Evolutionary conservation across 805 yeast species (phyloP), one percentile per base, ranked within the genome.

Genomic region (Yamadazyma paraphyllophila): DNA sequence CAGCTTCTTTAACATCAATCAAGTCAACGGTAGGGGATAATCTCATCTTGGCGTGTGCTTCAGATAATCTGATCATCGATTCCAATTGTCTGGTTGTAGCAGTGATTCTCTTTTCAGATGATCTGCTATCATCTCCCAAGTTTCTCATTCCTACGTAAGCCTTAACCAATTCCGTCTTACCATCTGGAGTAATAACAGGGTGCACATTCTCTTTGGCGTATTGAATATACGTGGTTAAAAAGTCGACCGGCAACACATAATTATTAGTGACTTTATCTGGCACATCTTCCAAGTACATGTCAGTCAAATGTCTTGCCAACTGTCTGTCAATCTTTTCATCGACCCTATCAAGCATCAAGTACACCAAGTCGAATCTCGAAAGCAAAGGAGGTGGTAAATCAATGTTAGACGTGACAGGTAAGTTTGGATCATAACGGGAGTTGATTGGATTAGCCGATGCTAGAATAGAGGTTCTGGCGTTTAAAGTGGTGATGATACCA

Each of bases 371-470:
- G 61, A 94, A 94, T 67, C 99, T 82, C 1, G 98, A 91, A 43
- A 94, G 73, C 52, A 94, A 73, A 3, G 99, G 96, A 2, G 99
- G 99, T 14, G 99, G 99, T 47, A 94, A 72, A 63, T 94, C 99
- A 62, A 94, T 94, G 63, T 94, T 94, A 58, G 88, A 82, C 1
- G 98, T 89, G 10, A 94, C 99, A 0, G 98, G 96, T 48, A 92
- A 71, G 55, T 85, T 81, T n/a, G 97, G 96, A 64, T 94, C 90
- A 64, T 94, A 94, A 53, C 96, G 79, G 2, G 98, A 92, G 51
- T 94, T 92, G 51, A 94, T 91, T 11, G 99, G 99, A 64, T 94
- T 94, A 1, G 99, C 99, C 33, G 96, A 87, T 0, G 99, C 99
- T 46, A 94, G 72, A 52, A 94, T 85, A 1, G 98, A 92, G 0